Evolutionary conservation across 2,329 filamentous ascomycete genomes (phyloP).

Genomic region (Aspergillus vadensis): DNA sequence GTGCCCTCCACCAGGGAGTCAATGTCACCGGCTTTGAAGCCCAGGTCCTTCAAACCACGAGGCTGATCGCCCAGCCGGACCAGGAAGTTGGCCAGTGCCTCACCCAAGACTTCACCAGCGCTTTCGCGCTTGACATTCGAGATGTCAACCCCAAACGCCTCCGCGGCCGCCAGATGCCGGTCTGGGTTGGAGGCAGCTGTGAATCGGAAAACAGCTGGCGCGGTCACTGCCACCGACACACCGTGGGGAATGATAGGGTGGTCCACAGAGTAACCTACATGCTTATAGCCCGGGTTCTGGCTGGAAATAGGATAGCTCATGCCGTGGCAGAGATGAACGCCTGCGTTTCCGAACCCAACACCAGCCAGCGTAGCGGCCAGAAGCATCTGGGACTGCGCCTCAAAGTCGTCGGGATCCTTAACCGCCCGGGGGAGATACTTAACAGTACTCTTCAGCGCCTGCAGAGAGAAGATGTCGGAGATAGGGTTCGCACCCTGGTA

Average conservation of each 20-base stretch:
- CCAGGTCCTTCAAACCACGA: conserved; percentile 76
- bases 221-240: conserved; percentile 90
- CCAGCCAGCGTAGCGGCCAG: conserved; percentile 91
- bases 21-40: conserved; percentile 74
- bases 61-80: conserved; percentile 87
- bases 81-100: conserved; percentile 80
- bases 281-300: conserved; percentile 88
- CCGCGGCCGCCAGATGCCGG: conserved; percentile 83
- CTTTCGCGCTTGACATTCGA: conserved; percentile 84
- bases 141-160: conserved; percentile 87
- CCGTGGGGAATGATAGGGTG: conserved; percentile 89
- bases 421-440: conserved; percentile 91
- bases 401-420: conserved; percentile 82
- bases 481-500: conserved; percentile 99
- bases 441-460: conserved; percentile 78
- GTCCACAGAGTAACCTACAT: conserved; percentile 79
- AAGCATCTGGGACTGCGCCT: conserved; percentile 94
- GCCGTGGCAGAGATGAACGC: conserved; percentile 84
- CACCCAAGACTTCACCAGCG: conserved; percentile 82
- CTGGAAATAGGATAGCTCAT: conserved; percentile 98
- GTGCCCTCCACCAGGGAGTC: conserved; percentile 90
- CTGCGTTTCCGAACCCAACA: conserved; percentile 95
- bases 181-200: conserved; percentile 90
- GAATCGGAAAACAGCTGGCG: conserved; percentile 91
- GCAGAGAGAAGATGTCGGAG: conserved; percentile 92